A percentile compares a stretch with the other conserved stretches of the same genome.
Evolutionary conservation across 2,329 filamentous ascomycete species (phyloP).

Genomic region (Pseudovirgaria hyperparasitica): DNA sequence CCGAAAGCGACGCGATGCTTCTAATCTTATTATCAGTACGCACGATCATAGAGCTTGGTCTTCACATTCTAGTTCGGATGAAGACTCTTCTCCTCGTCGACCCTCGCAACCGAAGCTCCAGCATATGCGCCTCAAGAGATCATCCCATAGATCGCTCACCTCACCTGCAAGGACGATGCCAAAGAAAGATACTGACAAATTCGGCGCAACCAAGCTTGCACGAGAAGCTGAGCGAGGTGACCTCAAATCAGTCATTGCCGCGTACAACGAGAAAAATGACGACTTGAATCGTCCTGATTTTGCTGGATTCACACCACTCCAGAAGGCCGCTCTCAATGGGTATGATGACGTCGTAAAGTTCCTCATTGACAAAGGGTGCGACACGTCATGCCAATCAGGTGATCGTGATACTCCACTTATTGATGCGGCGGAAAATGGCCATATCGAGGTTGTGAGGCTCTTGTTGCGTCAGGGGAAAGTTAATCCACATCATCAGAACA

Average conservation of each 20-base stretch:
- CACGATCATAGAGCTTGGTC: slow-evolving; percentile 19
- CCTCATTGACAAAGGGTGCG: slow-evolving; percentile 72
- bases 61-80: slow-evolving; percentile 20
- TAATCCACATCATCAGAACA: slow-evolving; percentile 81
- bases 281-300: slow-evolving; percentile 86
- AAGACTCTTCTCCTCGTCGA: slow-evolving; percentile 22
- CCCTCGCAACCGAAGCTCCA: slow-evolving; percentile 13
- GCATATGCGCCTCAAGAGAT: slow-evolving; percentile 44
- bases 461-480: slow-evolving; percentile 68
- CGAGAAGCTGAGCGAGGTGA: slow-evolving; percentile 80
- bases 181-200: slow-evolving; percentile 82
- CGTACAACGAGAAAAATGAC: slow-evolving; percentile 66
- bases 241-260: slow-evolving; percentile 62
- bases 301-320: slow-evolving; percentile 89
- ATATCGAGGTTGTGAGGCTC: slow-evolving; percentile 75
- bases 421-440: slow-evolving; percentile 92
- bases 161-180: slow-evolving; percentile 45
- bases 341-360: slow-evolving; percentile 78
- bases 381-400: slow-evolving; percentile 63
- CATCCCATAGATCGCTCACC: slow-evolving; percentile 47
- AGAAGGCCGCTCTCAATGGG: slow-evolving; percentile 83
- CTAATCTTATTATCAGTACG: slow-evolving; percentile 15
- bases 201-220: slow-evolving; percentile 83
- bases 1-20: slow-evolving; percentile 22
- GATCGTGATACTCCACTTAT: slow-evolving; percentile 82